These are phyloP conservation scores for Sugiyamaella floridensis DNA, from an alignment of 805 yeast genomes.

Conservation along the genomic window DNA sequence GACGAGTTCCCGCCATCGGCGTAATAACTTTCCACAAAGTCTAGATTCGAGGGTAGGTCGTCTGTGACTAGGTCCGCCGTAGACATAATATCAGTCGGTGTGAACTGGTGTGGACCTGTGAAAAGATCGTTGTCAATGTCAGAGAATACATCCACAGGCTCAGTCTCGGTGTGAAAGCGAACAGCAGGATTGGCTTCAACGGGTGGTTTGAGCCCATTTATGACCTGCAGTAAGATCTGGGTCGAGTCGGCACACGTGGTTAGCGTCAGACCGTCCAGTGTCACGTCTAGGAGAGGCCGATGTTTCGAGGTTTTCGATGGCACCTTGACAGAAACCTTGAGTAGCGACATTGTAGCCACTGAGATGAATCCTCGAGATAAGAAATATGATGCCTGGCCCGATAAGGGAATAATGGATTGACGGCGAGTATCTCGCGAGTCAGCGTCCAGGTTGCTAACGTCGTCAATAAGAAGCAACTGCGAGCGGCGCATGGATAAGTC, in stretches of 20 bases:
- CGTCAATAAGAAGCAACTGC: slow-evolving; percentile 58
- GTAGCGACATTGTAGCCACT: slow-evolving; percentile 39
- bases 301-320: not conserved
- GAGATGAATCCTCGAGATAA: slow-evolving; percentile 45
- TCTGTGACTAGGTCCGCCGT: slow-evolving; percentile 29
- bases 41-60: slow-evolving; percentile 23
- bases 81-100: slow-evolving; percentile 8
- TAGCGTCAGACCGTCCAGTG: slow-evolving; percentile 28
- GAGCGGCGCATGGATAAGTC: slow-evolving; percentile 46
- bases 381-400: slow-evolving; percentile 25
- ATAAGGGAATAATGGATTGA: slow-evolving; percentile 25
- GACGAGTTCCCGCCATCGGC: slow-evolving; percentile 15
- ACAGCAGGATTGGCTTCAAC: slow-evolving; percentile 49
- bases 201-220: slow-evolving; percentile 68
- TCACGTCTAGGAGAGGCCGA: not conserved
- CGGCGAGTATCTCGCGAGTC: not conserved
- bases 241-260: slow-evolving; percentile 73
- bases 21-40: slow-evolving; percentile 30
- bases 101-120: slow-evolving; percentile 1
- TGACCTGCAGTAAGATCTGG: slow-evolving; percentile 58
- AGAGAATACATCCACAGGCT: slow-evolving; percentile 37
- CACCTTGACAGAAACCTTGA: slow-evolving; percentile 11
- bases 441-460: slow-evolving; percentile 32
- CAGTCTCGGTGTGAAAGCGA: slow-evolving; percentile 42
- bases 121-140: slow-evolving; percentile 37